Base-by-base conservation (phyloP, 2,329 filamentous ascomycete genomes). In the Aspergillus pseudoglaucus region DNA sequence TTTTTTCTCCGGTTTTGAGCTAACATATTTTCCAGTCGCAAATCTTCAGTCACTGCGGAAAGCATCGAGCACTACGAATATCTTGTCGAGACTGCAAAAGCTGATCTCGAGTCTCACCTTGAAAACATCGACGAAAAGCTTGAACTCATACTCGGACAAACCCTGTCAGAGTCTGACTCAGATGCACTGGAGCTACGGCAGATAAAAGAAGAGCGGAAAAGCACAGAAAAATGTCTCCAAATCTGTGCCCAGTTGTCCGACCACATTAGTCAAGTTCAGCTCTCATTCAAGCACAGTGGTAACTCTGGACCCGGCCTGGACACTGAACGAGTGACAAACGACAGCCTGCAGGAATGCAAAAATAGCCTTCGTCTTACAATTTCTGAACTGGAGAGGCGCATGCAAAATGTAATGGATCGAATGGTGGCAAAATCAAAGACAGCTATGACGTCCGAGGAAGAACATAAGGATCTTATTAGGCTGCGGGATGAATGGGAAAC, bases 401-500 rank as follows among this genome's bases (percentile, higher is more conserved):
- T 66, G 55, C 53, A 59, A 52, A 52, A 58, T 52, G 27, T 63
- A 33, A 62, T 66, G 44, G 54, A 68, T 47, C 57, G 55, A 45
- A 44, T 68, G 33, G 43, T 69, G 44, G 42, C 53, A 32, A 69
- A 64, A 55, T 65, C 65, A 42, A 64, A 33, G 48, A 42, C 44
- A 18, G 14, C 35, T n/a, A 51, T 52, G 18, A 50, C 52, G 27
- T 65, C 62, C 32, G 40, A 59, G 15, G 59, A 69, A 44, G 63
- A 67, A 20, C 35, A 53, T 44, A 50, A 55, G 18, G 64, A 69
- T 46, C 52, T 70, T 45, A 49, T 47, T 45, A 62, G 62, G 53
- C 55, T 71, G 47, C 61, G 53, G 12, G 65, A 67, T 33, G 61
- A 70, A 49, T 70, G 62, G 68, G 57, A 69, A 45, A 63, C 64